Conservation (phyloP, 257 asterid species). For the Lantana camara region DNA sequence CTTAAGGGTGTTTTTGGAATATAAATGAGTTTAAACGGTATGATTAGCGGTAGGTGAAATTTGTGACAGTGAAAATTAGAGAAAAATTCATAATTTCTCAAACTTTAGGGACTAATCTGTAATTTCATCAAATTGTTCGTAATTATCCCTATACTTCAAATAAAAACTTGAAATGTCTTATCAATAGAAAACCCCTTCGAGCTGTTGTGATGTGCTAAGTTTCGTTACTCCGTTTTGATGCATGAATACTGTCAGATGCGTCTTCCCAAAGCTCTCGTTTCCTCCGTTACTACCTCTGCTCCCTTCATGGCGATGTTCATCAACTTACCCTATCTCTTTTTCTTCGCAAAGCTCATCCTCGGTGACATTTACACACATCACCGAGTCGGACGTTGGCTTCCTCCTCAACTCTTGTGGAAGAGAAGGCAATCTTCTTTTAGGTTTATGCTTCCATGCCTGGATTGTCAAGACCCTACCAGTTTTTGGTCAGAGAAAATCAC, state of each 20-base stretch:
- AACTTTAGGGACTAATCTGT: too few relatives aligned
- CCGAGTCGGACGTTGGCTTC: constrained; percentile 41
- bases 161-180: too few relatives aligned
- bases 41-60: too few relatives aligned
- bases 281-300: constrained; percentile 23
- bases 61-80: too few relatives aligned
- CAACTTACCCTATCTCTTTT: constrained; percentile 26
- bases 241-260: constrained; percentile 52
- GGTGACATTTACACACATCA: constrained; percentile 19
- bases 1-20: too few relatives aligned
- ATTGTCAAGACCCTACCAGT: constrained; percentile 56
- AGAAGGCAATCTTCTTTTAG: constrained; percentile 56
- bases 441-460: constrained; percentile 71
- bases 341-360: constrained; percentile 23
- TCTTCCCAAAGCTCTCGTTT: constrained; percentile 30
- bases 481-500: constrained; percentile 8
- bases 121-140: too few relatives aligned
- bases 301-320: constrained; percentile 26
- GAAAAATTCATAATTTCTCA: too few relatives aligned
- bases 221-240: constrained; percentile 28
- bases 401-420: constrained; percentile 54
- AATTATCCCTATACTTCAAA: too few relatives aligned
- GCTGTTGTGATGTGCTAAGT: too few relatives aligned
- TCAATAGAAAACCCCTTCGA: too few relatives aligned
- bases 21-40: too few relatives aligned